Conservation (phyloP, 192 early-diverging fungal species). For the Coemansia sp. region DNA sequence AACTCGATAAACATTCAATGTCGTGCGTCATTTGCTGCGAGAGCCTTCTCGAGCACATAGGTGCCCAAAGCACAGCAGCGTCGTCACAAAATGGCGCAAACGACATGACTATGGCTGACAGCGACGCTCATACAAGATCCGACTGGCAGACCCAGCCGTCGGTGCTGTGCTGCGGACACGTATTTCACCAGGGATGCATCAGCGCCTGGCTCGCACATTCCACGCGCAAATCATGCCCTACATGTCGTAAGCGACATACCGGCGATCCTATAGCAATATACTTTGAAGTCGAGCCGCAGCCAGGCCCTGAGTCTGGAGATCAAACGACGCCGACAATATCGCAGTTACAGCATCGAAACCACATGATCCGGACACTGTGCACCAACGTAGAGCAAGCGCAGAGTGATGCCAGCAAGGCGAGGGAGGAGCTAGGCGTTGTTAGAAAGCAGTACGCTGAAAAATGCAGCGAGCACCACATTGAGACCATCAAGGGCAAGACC, state of each 20-base stretch:
- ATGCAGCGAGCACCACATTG: neutral
- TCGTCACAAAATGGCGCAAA: no score
- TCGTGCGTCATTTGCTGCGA: slow-evolving; percentile 54
- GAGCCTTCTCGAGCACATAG: slow-evolving; percentile 24
- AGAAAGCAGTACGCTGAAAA: neutral
- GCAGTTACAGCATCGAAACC: slow-evolving; percentile 19
- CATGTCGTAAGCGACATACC: slow-evolving; percentile 27
- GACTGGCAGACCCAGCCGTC: slow-evolving; percentile 34
- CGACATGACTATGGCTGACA: no score
- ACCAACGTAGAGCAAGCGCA: slow-evolving; percentile 28
- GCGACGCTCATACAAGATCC: neutral
- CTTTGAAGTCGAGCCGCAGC: slow-evolving; percentile 22
- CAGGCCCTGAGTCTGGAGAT: neutral
- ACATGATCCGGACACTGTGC: slow-evolving; percentile 44
- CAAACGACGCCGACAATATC: neutral
- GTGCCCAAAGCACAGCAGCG: neutral
- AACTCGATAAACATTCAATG: neutral
- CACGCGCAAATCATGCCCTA: slow-evolving; percentile 35
- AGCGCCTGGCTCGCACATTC: slow-evolving; percentile 35
- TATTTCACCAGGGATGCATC: slow-evolving; percentile 49
- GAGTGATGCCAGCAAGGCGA: slow-evolving; percentile 20
- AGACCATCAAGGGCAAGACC: neutral
- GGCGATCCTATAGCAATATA: slow-evolving; percentile 35
- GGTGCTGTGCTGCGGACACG: slow-evolving; percentile 43
- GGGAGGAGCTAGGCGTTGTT: neutral